phyloP scores from a whole-genome alignment of 208 protist species.

The Acanthamoeba lenticulata region DNA sequence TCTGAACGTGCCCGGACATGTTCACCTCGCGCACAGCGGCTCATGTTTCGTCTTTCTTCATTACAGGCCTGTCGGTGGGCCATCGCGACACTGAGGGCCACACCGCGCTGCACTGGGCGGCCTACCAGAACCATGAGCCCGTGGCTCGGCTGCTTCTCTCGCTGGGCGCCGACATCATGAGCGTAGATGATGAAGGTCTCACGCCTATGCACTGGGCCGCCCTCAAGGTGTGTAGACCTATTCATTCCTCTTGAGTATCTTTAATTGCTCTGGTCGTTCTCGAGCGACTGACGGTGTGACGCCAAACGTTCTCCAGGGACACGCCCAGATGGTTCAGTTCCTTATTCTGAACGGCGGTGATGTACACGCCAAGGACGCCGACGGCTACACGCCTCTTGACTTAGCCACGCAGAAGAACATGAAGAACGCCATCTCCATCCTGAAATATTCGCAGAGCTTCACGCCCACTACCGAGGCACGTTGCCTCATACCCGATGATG shows the following conservation, averaged over 20 bases:
- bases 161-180: conserved; percentile 32
- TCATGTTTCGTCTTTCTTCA: neutral
- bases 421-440: neutral
- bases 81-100: neutral
- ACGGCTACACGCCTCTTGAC: neutral
- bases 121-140: neutral
- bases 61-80: neutral
- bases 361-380: neutral
- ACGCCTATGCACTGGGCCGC: conserved; percentile 54
- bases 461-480: neutral
- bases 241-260: neutral
- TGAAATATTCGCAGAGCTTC: neutral
- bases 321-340: neutral
- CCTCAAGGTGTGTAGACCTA: neutral
- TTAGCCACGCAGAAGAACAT: conserved; percentile 27
- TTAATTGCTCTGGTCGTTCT: neutral
- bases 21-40: neutral
- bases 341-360: neutral
- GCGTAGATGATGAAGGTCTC: conserved; percentile 15
- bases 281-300: neutral
- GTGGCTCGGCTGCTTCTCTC: conserved; percentile 32
- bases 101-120: conserved; percentile 43
- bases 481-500: neutral
- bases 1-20: neutral
- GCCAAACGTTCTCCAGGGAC: neutral